Conservation (phyloP, 2,329 filamentous ascomycete species). For the Decorospora gaudefroyi region DNA sequence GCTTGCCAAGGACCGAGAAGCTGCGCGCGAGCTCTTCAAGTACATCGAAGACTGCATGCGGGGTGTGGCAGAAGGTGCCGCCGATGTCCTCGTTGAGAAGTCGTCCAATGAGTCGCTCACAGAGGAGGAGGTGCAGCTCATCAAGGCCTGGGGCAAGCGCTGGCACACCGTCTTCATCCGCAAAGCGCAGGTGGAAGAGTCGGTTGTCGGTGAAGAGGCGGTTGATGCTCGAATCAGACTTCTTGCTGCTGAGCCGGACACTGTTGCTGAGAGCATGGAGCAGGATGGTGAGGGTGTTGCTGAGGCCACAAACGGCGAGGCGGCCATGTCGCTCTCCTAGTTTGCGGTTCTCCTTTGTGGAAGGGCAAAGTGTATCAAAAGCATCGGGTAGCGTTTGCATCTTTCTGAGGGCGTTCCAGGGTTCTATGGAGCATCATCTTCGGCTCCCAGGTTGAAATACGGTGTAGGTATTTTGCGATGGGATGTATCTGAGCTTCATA, state of each 20-base stretch:
- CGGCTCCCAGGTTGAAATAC: too few species aligned
- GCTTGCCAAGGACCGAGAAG: constrained; percentile 68
- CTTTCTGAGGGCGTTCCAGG: neutral
- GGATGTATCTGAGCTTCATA: too few species aligned
- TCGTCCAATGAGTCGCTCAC: constrained; percentile 56
- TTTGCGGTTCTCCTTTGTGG: neutral
- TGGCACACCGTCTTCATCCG: constrained; percentile 87
- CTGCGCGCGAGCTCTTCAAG: constrained; percentile 79
- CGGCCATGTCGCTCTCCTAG: constrained; percentile 22
- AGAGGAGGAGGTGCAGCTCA: constrained; percentile 59
- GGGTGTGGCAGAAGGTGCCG: constrained; percentile 71
- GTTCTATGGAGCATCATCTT: neutral
- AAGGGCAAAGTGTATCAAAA: constrained; percentile 7
- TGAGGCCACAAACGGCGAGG: constrained; percentile 35
- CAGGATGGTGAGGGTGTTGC: constrained; percentile 26
- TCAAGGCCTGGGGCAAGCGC: constrained; percentile 78
- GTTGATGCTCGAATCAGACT: constrained; percentile 52
- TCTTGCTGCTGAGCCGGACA: constrained; percentile 36
- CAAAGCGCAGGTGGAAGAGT: constrained; percentile 83
- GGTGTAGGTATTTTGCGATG: too few species aligned
- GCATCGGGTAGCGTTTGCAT: constrained; percentile 3
- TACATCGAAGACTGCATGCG: constrained; percentile 77
- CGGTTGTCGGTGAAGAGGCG: constrained; percentile 63
- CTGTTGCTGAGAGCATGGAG: constrained; percentile 27
- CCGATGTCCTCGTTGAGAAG: constrained; percentile 76